Evolutionary conservation across 176 grass and related monocot genomes (phyloP), one percentile per base, ranked within the genome.

Genomic region (Cenchrus fungigraminus): DNA sequence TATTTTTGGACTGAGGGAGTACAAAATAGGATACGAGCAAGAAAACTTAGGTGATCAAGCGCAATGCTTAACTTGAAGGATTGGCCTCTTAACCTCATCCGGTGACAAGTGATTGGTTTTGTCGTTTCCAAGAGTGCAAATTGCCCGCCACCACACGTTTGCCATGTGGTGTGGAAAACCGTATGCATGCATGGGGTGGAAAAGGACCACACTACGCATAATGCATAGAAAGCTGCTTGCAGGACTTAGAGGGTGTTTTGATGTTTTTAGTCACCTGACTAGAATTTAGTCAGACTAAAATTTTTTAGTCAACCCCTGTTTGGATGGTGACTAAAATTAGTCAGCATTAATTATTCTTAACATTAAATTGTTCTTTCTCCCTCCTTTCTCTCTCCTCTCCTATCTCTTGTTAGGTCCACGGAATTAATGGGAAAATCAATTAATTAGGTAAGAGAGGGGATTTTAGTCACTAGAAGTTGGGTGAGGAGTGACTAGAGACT

Each of bases 141-240:
- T n/a, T 40, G 4, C 45, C 75, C 42, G 74, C 51, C 19, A 60
- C 51, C 19, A 60, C 76, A 84, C 7, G 65, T 59, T 84, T 53
- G 62, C 20, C 53, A 85, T 34, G 32, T 57, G 78, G 78, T 77
- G 64, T 82, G 72, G 53, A 86, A 89, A 49, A 8, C 4, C 28
- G 14, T 13, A 28, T 57, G 78, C 47, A 56, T 77, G 74, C 64
- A 34, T 81, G 57, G 71, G 71, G 37, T 85, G 77, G 53, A 54
- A 55, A 81, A 81, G 66, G 62, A 75, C 28, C 72, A 77, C 47
- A 67, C 78, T 25, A 66, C 45, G 79, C 29, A 68, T 12, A 28
- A 25, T 60, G 19, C 52, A 76, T 55, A 82, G 34, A 50, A 67
- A 82, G 44, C 31, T 32, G n/a, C 13, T 19, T 74, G 45, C 73